Evolutionary conservation across 1,139 yeast genomes (phyloP).

Genomic region (Taphrina pruni): DNA sequence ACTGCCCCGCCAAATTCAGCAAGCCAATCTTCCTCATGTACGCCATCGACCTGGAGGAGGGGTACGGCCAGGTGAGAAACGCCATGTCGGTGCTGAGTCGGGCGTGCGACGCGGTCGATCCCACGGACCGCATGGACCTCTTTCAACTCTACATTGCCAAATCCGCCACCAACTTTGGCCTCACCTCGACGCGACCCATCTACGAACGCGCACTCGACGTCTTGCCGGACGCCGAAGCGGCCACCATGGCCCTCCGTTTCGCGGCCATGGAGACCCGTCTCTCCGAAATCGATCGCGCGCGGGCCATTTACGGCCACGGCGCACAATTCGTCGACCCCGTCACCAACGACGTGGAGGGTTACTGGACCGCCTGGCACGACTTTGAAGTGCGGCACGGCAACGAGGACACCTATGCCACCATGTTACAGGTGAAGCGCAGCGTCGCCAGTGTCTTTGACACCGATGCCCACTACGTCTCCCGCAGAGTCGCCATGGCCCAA

Average conservation of each 20-base stretch:
- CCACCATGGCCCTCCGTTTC: slow-evolving; percentile 53
- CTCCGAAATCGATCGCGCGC: slow-evolving; percentile 63
- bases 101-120: slow-evolving; percentile 53
- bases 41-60: slow-evolving; percentile 64
- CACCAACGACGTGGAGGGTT: slow-evolving; percentile 47
- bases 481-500: slow-evolving; percentile 29
- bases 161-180: slow-evolving; percentile 52
- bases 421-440: slow-evolving; percentile 69
- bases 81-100: slow-evolving; percentile 57
- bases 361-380: slow-evolving; percentile 72
- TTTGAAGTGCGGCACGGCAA: slow-evolving; percentile 76
- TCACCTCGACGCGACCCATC: slow-evolving; percentile 53
- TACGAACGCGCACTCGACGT: slow-evolving; percentile 57
- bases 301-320: slow-evolving; percentile 62
- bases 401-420: slow-evolving; percentile 73
- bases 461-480: slow-evolving; percentile 52
- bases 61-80: slow-evolving; percentile 56
- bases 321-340: slow-evolving; percentile 58
- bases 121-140: slow-evolving; percentile 52
- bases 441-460: slow-evolving; percentile 55
- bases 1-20: slow-evolving; percentile 59
- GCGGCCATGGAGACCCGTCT: slow-evolving; percentile 58
- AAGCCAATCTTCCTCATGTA: slow-evolving; percentile 63
- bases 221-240: slow-evolving; percentile 53
- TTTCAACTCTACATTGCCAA: slow-evolving; percentile 52